phyloP scores from a whole-genome alignment of 106 monocot genomes.

The Dendrobium nobile region DNA sequence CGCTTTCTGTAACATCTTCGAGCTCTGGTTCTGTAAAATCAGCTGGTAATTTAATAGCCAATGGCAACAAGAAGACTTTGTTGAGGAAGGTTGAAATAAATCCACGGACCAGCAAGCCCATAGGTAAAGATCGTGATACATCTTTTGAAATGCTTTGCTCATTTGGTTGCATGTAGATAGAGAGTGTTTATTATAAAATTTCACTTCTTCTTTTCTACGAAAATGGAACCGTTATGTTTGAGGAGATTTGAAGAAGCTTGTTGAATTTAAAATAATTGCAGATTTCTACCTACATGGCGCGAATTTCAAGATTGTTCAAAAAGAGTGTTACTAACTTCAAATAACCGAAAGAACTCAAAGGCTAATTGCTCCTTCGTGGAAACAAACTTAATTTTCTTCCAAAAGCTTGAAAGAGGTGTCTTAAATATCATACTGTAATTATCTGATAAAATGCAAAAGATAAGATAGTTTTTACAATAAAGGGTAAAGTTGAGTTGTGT shows the following conservation, averaged over 20 bases:
- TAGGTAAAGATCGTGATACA: constrained; percentile 15
- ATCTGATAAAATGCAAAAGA: background rate
- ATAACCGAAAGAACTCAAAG: background rate
- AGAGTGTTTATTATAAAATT: background rate
- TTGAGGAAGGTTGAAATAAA: constrained; percentile 25
- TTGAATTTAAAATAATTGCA: background rate
- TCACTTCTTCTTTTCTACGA: background rate
- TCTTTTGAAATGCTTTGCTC: background rate
- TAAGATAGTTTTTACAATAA: background rate
- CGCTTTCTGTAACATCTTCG: constrained; percentile 1
- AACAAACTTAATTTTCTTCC: background rate
- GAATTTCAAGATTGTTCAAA: background rate
- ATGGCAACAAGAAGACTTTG: constrained; percentile 5
- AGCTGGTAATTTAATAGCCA: background rate
- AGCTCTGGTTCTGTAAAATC: constrained; percentile 11
- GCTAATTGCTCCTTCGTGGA: background rate
- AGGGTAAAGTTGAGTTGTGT: background rate
- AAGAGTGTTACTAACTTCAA: background rate
- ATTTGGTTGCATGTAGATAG: background rate
- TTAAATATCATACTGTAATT: background rate
- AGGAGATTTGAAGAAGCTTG: background rate
- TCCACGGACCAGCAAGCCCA: constrained; percentile 14
- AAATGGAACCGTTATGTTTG: background rate
- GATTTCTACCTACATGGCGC: background rate
- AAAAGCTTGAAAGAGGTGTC: background rate